phyloP scores from a whole-genome alignment of 2,329 filamentous ascomycete genomes.

The Pseudogymnoascus sp. region DNA sequence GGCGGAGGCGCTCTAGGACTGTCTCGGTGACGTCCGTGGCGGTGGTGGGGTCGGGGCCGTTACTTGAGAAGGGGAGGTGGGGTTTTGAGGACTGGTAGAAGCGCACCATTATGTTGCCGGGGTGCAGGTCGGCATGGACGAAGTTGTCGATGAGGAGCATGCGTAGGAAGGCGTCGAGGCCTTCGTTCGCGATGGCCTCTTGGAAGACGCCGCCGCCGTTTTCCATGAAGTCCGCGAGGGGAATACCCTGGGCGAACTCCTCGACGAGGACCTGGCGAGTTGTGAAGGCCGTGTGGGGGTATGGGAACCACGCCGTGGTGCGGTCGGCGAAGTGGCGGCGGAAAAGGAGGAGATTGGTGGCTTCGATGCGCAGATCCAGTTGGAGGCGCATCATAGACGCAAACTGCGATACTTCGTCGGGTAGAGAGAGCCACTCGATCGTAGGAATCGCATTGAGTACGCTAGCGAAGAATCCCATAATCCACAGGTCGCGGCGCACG shows the following conservation, averaged over 20 bases:
- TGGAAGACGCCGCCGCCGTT: constrained; percentile 90
- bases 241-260: constrained; percentile 92
- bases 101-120: constrained; percentile 98
- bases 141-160: constrained; percentile 98
- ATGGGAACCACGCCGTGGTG: constrained; percentile 94
- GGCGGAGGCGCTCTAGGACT: constrained; percentile 72
- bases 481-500: constrained; percentile 83
- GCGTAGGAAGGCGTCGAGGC: constrained; percentile 87
- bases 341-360: constrained; percentile 82
- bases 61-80: constrained; percentile 49
- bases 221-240: constrained; percentile 81
- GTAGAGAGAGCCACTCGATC: constrained; percentile 94
- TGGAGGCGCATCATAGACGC: constrained; percentile 99
- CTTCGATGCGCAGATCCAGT: constrained; percentile 88
- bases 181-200: constrained; percentile 89
- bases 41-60: constrained; percentile 37
- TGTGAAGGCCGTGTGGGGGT: constrained; percentile 85
- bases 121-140: constrained; percentile 91
- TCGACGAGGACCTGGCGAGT: constrained; percentile 90
- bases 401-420: constrained; percentile 89
- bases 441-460: constrained; percentile 82
- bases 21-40: constrained; percentile 77
- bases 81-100: constrained; percentile 82
- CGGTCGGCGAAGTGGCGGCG: constrained; percentile 84
- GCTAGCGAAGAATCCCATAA: constrained; percentile 88